These are phyloP conservation scores for Fonsecaea monophora DNA, from an alignment of 2,329 filamentous ascomycete species.

Conservation along the genomic window DNA sequence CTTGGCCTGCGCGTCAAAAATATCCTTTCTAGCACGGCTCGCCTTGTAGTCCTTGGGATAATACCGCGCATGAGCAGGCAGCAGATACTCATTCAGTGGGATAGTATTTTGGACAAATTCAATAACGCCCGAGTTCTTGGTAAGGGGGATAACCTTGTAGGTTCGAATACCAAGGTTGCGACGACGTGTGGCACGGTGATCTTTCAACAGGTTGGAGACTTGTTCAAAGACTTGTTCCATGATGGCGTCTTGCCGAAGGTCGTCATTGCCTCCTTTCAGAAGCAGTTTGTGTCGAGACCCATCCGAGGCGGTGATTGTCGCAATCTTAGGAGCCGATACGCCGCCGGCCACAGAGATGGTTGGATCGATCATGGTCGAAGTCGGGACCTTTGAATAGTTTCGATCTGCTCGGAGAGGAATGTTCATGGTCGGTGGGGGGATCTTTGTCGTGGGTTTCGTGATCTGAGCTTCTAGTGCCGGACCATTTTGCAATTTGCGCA, in stretches of 20 bases:
- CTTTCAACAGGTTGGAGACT: slow-evolving; percentile 86
- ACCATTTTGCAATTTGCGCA: slow-evolving; percentile 70
- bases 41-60: slow-evolving; percentile 83
- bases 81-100: slow-evolving; percentile 87
- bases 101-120: slow-evolving; percentile 96
- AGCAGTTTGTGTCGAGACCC: slow-evolving; percentile 85
- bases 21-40: slow-evolving; percentile 77
- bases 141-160: slow-evolving; percentile 94
- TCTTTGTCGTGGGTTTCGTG: slow-evolving; percentile 61
- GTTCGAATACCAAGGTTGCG: slow-evolving; percentile 89
- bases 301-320: slow-evolving; percentile 79
- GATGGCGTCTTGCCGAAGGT: slow-evolving; percentile 93
- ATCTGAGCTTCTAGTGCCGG: slow-evolving; percentile 68
- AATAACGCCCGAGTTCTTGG: slow-evolving; percentile 84
- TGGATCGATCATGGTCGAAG: slow-evolving; percentile 73
- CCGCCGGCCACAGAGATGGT: slow-evolving; percentile 86
- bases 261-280: slow-evolving; percentile 93
- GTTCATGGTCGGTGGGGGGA: slow-evolving; percentile 89
- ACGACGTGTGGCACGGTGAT: slow-evolving; percentile 85
- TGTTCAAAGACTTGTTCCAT: slow-evolving; percentile 99
- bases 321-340: slow-evolving; percentile 90
- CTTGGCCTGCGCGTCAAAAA: slow-evolving; percentile 73
- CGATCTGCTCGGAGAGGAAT: slow-evolving; percentile 75
- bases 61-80: slow-evolving; percentile 87
- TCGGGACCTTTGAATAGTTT: slow-evolving; percentile 78